Conservation (phyloP, 139 green algal genomes). For the Chlorella sp. region DNA sequence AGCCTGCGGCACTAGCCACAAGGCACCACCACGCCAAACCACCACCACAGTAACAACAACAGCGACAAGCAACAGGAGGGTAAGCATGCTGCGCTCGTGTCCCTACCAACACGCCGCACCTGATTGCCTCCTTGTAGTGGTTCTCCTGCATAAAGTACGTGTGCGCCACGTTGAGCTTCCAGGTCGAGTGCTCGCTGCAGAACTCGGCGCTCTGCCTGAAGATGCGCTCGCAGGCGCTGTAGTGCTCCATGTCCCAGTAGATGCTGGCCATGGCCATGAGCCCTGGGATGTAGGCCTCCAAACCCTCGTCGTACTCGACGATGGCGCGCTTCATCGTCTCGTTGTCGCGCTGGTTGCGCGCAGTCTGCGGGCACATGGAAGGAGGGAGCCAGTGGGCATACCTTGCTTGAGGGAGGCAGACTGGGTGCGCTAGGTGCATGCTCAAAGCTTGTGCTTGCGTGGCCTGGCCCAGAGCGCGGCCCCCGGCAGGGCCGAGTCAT, state of each 20-base stretch:
- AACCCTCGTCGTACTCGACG: slow-evolving; percentile 75
- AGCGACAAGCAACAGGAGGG: too few relatives aligned
- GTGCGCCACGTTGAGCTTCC: slow-evolving; percentile 87
- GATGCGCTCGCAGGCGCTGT: slow-evolving; percentile 58
- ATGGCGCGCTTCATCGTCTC: slow-evolving; percentile 67
- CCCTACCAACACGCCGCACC: too few relatives aligned
- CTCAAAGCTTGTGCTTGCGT: too few relatives aligned
- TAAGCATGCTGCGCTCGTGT: too few relatives aligned
- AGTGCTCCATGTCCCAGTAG: slow-evolving; percentile 78
- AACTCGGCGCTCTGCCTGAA: slow-evolving; percentile 78
- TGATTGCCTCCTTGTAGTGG: slow-evolving; percentile 71
- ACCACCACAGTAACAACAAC: too few relatives aligned
- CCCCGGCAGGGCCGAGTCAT: too few relatives aligned
- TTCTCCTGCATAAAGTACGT: slow-evolving; percentile 80
- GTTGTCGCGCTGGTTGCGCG: slow-evolving; percentile 57
- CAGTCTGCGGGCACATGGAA: slow-evolving; percentile 47
- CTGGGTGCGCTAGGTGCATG: too few relatives aligned
- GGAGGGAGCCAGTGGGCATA: too few relatives aligned
- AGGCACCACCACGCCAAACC: too few relatives aligned
- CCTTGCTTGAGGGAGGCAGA: too few relatives aligned
- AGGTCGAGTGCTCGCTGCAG: slow-evolving; percentile 76
- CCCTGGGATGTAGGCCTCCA: slow-evolving; percentile 67
- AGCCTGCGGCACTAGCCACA: too few relatives aligned
- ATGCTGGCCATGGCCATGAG: slow-evolving; percentile 76
- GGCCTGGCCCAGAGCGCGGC: too few relatives aligned